Conservation (phyloP, 2,329 filamentous ascomycete species). For the Fusarium dlaminii region DNA sequence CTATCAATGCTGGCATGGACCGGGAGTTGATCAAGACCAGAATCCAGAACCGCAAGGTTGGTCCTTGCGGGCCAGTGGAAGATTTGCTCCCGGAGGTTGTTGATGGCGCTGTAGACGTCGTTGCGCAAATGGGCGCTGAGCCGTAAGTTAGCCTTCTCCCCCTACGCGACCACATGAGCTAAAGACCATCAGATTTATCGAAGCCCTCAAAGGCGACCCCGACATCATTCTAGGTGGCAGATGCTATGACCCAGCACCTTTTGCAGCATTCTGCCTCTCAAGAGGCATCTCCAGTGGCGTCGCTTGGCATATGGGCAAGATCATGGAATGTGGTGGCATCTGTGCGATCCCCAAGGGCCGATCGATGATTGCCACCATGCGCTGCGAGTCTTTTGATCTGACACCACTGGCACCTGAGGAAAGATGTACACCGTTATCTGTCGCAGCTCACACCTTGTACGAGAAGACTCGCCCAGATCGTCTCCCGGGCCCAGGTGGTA, state of each 20-base stretch:
- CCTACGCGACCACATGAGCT: not conserved
- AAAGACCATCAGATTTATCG: conserved; percentile 24
- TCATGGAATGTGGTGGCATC: conserved; percentile 60
- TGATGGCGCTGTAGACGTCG: conserved; percentile 31
- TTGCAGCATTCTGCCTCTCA: conserved; percentile 50
- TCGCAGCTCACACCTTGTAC: conserved; percentile 63
- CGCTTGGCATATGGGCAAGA: conserved; percentile 63
- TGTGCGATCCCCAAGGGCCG: conserved; percentile 58
- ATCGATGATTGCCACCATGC: conserved; percentile 53
- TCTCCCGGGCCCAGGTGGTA: conserved; percentile 59
- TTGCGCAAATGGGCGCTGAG: conserved; percentile 39
- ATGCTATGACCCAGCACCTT: conserved; percentile 53
- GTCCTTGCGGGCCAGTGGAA: conserved; percentile 49
- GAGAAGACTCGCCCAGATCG: conserved; percentile 62
- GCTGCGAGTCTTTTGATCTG: conserved; percentile 57
- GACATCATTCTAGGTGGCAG: conserved; percentile 48
- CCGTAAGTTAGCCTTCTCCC: conserved; percentile 19
- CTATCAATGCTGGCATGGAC: conserved; percentile 48
- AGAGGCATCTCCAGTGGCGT: conserved; percentile 45
- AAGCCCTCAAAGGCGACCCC: conserved; percentile 32
- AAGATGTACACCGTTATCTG: conserved; percentile 57
- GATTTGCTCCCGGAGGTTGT: conserved; percentile 38
- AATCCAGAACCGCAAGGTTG: conserved; percentile 39
- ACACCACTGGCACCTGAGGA: conserved; percentile 50
- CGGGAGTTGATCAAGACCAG: conserved; percentile 42